Evolutionary conservation across 148 eudicot genomes (phyloP), one percentile per base, ranked within the genome.

Genomic region (Rhododendron kiyosumense): DNA sequence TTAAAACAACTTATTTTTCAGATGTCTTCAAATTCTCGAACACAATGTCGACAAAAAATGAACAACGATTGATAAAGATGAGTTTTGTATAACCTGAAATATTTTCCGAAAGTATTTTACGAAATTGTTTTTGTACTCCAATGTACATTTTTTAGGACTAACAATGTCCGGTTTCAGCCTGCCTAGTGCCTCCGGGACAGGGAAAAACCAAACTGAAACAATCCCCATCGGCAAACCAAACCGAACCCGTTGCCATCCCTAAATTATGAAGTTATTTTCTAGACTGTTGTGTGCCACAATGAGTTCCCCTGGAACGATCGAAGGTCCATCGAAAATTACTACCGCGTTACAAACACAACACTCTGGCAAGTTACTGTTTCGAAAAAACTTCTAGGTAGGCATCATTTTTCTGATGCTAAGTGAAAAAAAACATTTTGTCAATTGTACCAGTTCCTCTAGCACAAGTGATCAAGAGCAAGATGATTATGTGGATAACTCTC

Each of bases 401-500:
- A 5, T 57, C 4, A 4, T 57, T 59, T 22, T 59, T 22, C n/a
- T 59, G 1, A 22, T 22, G n/a, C 9, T 6, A 59, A 20, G 26
- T 59, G 9, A 59, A 17, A 51, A 54, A 17, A 54, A 2, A 54
- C 61, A 22, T 59, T 59, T 22, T 85, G 83, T 30, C 3, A 38
- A 26, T 34, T 73, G 46, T 36, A 52, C 13, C 15, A 52, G 84
- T 82, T 82, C 79, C 61, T 73, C 51, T 30, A 85, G 89, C 32
- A 71, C 77, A 84, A 41, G 24, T 41, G 84, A 83, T 77, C 78
- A 71, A 80, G 88, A 85, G 17, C 80, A 45, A 38, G 83, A 87
- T 24, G 43, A 81, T 48, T 7, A 81, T 43, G 92, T 88, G 26
- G 91, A 92, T 81, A 79, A 92, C 85, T 91, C 96, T 49, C 80